These are phyloP conservation scores for Neurospora sp. DNA, from an alignment of 495 filamentous ascomycete genomes.

Conservation along the genomic window DNA sequence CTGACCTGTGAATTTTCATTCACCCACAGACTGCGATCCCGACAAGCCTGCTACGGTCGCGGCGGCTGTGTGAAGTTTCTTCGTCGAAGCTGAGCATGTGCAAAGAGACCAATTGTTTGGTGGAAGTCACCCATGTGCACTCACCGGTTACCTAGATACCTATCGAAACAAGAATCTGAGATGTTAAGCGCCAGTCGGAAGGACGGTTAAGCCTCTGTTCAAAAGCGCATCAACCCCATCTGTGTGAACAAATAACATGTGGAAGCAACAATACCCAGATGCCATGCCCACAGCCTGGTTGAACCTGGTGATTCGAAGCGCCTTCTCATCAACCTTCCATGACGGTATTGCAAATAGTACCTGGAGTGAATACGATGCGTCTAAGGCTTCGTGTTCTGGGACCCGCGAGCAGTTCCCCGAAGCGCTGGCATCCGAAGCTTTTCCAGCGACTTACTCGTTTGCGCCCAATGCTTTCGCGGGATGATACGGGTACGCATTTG, in stretches of 20 bases:
- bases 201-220: background rate
- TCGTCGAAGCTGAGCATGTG: background rate
- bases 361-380: too few species aligned
- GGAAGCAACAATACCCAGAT: background rate
- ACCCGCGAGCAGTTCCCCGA: background rate
- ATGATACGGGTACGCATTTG: background rate
- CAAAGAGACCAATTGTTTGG: background rate
- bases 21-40: constrained; percentile 13
- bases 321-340: background rate
- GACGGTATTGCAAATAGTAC: background rate
- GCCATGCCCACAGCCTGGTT: background rate
- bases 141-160: background rate
- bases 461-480: background rate
- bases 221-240: background rate
- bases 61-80: background rate
- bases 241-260: background rate
- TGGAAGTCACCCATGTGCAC: background rate
- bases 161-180: background rate
- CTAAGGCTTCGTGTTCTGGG: background rate
- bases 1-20: background rate
- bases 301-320: background rate
- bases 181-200: background rate
- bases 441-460: background rate
- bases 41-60: constrained; percentile 12
- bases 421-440: background rate